Base-by-base conservation (phyloP, 257 asterid genomes). In the Marsdenia floribunda region DNA sequence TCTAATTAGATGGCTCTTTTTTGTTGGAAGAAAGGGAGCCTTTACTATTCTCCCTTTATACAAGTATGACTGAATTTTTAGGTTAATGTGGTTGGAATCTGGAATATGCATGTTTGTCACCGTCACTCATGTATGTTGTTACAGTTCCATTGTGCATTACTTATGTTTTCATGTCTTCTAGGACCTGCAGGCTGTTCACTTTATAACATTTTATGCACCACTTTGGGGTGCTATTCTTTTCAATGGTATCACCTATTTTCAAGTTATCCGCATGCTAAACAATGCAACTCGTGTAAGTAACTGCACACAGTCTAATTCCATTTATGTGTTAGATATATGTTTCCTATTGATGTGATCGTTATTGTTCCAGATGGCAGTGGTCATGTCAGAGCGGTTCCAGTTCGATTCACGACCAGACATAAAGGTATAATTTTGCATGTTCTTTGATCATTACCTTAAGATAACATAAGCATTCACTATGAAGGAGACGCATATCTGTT, bases 211-310 rank as follows among this genome's bases (percentile, higher is more conserved):
- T 82, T 95, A 95, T 83, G 93, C 97, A 66, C 98, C 99, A 73
- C 91, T 95, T 61, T 95, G 99, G 97, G 93, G 92, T 72, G 99
- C 99, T 47, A 90, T 92, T 87, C 97, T 95, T 70, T 95, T 95
- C 92, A 92, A 95, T 37, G 98, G 92, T 68, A 75, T 95, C 87
- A 90, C 97, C 84, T 95, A 92, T 85, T 93, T 92, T 83, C 98
- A 95, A 89, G 99, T 90, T 74, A 95, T 95, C 86, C 93, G 99
- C 83, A 92, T 95, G 99, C 77, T 95, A 71, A 95, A 95, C 87
- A 95, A 95, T 78, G 99, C 97, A 76, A 83, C 99, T 68, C 97
- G 98, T 76, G 99, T 95, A 92, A 73, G 98, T 86, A 52, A 72
- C 29, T 33, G n/a, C 75, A 72, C 75, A 79, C 57, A 58, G 42